These are phyloP conservation scores for Starmerella bacillaris DNA, from an alignment of 805 yeast species.

Conservation along the genomic window DNA sequence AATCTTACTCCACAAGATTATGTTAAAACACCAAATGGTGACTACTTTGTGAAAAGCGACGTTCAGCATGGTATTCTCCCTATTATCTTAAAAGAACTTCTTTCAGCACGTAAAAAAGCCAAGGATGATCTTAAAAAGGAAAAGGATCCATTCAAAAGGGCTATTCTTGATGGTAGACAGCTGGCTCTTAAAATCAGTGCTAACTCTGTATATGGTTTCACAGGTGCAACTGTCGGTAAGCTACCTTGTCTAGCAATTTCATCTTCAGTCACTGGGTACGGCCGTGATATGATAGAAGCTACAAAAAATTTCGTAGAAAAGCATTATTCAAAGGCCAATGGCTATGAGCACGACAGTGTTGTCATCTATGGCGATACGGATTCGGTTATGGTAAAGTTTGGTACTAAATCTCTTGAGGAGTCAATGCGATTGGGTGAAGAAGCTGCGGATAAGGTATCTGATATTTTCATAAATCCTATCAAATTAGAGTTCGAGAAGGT, in stretches of 20 bases:
- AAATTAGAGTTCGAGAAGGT: constrained; percentile 93
- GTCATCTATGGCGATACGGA: constrained; percentile 98
- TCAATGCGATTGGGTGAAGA: constrained; percentile 88
- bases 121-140: constrained; percentile 79
- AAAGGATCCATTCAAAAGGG: constrained; percentile 81
- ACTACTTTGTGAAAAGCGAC: constrained; percentile 57
- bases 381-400: constrained; percentile 97
- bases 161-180: constrained; percentile 92
- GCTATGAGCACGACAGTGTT: constrained; percentile 64
- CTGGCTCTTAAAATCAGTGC: constrained; percentile 92
- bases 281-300: constrained; percentile 88
- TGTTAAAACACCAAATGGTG: constrained; percentile 78
- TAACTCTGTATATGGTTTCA: constrained; percentile 94
- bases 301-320: constrained; percentile 77
- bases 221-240: constrained; percentile 97
- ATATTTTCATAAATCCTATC: constrained; percentile 64
- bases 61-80: constrained; percentile 77
- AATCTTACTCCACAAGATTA: constrained; percentile 58
- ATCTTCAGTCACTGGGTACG: constrained; percentile 86
- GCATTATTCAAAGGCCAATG: constrained; percentile 62
- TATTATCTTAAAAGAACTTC: constrained; percentile 70
- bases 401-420: constrained; percentile 55
- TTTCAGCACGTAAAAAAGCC: constrained; percentile 84
- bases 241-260: constrained; percentile 93
- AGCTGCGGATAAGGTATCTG: constrained; percentile 78